Evolutionary conservation across 768 basidiomycete genomes (phyloP).

Genomic region (Kockovaella imperatae): DNA sequence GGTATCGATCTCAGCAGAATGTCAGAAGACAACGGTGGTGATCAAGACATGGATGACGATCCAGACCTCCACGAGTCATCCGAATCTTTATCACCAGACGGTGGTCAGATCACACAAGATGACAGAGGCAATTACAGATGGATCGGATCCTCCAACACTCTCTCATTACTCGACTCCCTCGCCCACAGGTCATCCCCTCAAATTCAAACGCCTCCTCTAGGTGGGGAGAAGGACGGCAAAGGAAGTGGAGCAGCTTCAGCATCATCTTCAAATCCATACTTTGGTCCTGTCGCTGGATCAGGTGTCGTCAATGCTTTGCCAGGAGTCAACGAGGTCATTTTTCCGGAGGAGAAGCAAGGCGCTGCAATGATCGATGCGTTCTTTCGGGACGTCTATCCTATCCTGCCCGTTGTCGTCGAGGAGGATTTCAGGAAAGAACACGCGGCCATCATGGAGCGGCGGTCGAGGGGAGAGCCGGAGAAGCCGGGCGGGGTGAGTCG

Average conservation of each 20-base stretch:
- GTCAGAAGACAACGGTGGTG: too few species aligned
- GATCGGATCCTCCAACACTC: slow-evolving; percentile 37
- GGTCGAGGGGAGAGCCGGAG: slow-evolving; percentile 9
- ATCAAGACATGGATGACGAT: neutral
- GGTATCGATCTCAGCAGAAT: too few species aligned
- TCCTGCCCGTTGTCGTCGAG: slow-evolving; percentile 80
- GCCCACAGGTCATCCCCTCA: slow-evolving; percentile 3
- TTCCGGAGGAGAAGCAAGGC: slow-evolving; percentile 17
- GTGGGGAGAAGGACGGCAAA: neutral
- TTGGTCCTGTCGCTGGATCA: slow-evolving; percentile 35
- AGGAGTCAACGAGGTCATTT: slow-evolving; percentile 30
- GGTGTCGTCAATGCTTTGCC: slow-evolving; percentile 39
- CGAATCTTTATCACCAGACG: slow-evolving; percentile 15
- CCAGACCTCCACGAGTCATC: too few species aligned
- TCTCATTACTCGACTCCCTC: slow-evolving; percentile 34
- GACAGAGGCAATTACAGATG: slow-evolving; percentile 36
- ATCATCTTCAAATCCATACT: slow-evolving; percentile 40
- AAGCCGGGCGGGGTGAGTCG: slow-evolving; percentile 18
- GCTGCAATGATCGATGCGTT: slow-evolving; percentile 64
- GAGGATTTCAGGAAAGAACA: slow-evolving; percentile 70
- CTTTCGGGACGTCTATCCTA: slow-evolving; percentile 76
- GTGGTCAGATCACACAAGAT: slow-evolving; percentile 36
- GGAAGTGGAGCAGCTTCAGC: slow-evolving; percentile 34
- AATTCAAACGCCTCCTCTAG: neutral
- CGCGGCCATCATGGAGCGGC: slow-evolving; percentile 59